Evolutionary conservation across 352 stramenopile species (phyloP).

Genomic region (Paralagenidium karlingii): DNA sequence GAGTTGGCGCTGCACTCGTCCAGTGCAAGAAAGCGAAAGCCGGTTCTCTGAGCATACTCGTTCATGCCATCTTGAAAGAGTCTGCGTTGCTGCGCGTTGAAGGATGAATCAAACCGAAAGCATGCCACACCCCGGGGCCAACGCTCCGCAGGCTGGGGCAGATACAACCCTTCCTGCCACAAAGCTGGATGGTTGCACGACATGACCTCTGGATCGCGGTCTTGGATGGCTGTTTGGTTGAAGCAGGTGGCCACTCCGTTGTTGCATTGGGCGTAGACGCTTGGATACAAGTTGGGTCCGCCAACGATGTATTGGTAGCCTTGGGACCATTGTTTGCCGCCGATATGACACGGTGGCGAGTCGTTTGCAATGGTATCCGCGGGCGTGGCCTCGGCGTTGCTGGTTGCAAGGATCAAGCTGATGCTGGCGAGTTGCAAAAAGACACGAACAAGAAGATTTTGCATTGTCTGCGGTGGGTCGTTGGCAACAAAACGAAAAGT

Average conservation of each 20-base stretch:
- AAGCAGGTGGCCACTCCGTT: too few relatives aligned
- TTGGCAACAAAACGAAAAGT: too few relatives aligned
- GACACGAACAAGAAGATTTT: too few relatives aligned
- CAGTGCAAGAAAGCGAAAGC: slow-evolving; percentile 19
- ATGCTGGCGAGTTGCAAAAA: too few relatives aligned
- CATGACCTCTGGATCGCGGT: slow-evolving; percentile 13
- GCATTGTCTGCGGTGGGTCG: too few relatives aligned
- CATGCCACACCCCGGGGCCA: slow-evolving; percentile 26
- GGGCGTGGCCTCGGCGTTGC: too few relatives aligned
- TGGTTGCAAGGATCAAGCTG: too few relatives aligned
- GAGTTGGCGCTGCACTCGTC: slow-evolving; percentile 13
- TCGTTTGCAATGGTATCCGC: too few relatives aligned
- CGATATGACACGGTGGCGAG: slow-evolving; percentile 10
- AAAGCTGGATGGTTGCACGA: slow-evolving; percentile 23
- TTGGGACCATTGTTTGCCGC: slow-evolving; percentile 4
- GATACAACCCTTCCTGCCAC: slow-evolving; percentile 16
- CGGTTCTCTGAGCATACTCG: slow-evolving; percentile 17
- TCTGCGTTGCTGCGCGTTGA: slow-evolving; percentile 14
- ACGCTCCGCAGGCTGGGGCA: too few relatives aligned
- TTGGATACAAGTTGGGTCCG: too few relatives aligned
- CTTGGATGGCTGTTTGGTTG: slow-evolving; percentile 20
- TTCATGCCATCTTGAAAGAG: slow-evolving; percentile 22
- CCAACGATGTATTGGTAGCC: slow-evolving; percentile 7
- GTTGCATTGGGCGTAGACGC: too few relatives aligned
- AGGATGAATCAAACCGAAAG: slow-evolving; percentile 14